phyloP scores from a whole-genome alignment of 2,329 filamentous ascomycete genomes.

The Aspergillus brasiliensis region DNA sequence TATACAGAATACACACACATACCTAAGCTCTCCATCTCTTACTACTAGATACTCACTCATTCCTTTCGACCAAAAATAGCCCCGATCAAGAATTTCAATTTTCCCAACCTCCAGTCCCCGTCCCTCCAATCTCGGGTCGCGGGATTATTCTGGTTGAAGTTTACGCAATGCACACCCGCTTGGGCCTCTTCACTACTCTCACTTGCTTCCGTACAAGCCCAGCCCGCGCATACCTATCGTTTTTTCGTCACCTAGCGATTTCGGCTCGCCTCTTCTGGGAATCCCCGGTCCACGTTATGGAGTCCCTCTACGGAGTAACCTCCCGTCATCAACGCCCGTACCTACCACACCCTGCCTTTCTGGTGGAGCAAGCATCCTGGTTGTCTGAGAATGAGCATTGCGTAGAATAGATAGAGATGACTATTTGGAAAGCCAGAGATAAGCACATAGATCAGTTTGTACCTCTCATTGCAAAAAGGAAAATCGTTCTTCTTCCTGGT shows the following conservation, averaged over 20 bases:
- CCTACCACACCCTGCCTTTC: neutral
- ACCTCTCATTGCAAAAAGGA: too few species aligned
- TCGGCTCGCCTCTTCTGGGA: constrained; percentile 14
- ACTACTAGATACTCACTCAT: neutral
- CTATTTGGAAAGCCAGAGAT: too few species aligned
- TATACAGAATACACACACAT: neutral
- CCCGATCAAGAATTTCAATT: neutral
- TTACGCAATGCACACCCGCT: constrained; percentile 19
- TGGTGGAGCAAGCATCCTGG: neutral
- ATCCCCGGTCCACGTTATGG: too few species aligned
- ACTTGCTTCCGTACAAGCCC: neutral
- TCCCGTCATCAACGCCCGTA: too few species aligned
- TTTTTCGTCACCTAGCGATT: neutral
- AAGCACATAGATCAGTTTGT: too few species aligned
- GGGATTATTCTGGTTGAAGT: constrained; percentile 6
- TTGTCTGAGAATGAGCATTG: neutral
- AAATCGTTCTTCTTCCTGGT: too few species aligned
- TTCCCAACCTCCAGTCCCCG: neutral
- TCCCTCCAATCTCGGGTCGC: neutral
- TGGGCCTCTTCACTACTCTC: constrained; percentile 10
- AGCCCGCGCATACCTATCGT: constrained; percentile 8
- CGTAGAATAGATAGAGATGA: neutral
- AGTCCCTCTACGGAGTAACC: too few species aligned
- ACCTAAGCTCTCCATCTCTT: neutral
- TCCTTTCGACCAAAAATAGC: neutral